Evolutionary conservation across 2,329 filamentous ascomycete genomes (phyloP), one percentile per base, ranked within the genome.

Genomic region (Sarocladium brachiariae): DNA sequence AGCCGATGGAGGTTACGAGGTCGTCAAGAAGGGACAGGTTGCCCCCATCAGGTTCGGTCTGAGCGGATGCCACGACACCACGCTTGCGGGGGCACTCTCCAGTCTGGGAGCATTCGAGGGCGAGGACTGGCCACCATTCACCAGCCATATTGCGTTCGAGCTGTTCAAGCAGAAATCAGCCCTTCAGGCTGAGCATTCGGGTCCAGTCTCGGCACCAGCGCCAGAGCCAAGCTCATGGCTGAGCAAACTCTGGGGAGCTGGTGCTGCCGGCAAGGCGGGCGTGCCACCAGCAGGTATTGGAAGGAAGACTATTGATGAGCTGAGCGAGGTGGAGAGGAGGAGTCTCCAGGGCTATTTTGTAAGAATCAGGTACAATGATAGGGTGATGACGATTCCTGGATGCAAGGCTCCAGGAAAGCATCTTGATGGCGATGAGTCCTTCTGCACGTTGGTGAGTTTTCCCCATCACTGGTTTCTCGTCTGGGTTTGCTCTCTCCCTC

Each of bases 21-120:
- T 77, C 50, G 65, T 61, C 31, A 31, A 39, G 43, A 19, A 31
- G 25, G 43, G 25, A 19, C 11, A 31, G 30, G 64, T 61, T 53
- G 65, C 59, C 57, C 76, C 57, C 56, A 76, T 93, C 59, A 86
- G 84, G 55, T 84, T 97, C 56, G 85, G 83, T 14, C 72, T 97
- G 61, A 87, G 82, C 57, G 91, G 91, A 27, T 96, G 91, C 61
- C 91, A 96, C 67, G 91, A 97, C 63, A 97, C 93, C 2, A 97
- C 93, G 1, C 77, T 99, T 4, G 93, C 89, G 2, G 87, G 80
- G 1, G 73, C 89, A 2, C 71, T 99, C 24, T 72, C 84, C 14
- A 88, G 87, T 57, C 68, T 97, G 6, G 93, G 92, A 2, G 86
- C 87, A 2, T 93, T 89, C 63, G 74, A 87, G 37, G 71, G 72